Percentiles rank a stretch among this genome's conserved stretches.
phyloP scores from a whole-genome alignment of 805 yeast genomes.

The Saccharomycopsis schoenii region DNA sequence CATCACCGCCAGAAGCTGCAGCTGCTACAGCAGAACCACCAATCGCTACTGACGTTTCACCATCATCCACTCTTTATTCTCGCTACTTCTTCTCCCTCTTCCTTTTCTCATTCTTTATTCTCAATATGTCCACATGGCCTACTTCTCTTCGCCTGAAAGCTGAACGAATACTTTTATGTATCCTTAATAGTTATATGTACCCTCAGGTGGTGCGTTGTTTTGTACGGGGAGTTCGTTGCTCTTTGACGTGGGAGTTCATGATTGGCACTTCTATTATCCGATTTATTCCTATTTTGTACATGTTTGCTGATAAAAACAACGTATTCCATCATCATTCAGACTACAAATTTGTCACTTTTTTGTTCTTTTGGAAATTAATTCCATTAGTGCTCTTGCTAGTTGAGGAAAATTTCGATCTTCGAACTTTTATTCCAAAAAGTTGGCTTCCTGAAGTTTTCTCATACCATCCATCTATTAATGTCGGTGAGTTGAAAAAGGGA shows the following conservation, averaged over 20 bases:
- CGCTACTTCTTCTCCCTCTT: constrained; percentile 45
- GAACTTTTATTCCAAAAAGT: constrained; percentile 72
- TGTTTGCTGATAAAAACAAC: constrained; percentile 38
- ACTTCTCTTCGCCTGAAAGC: constrained; percentile 39
- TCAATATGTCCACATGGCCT: constrained; percentile 59
- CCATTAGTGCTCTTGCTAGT: constrained; percentile 51
- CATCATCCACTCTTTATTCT: constrained; percentile 48
- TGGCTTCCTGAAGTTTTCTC: constrained; percentile 75
- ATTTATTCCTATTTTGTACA: constrained; percentile 53
- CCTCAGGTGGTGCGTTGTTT: constrained; percentile 82
- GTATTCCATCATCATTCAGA: constrained; percentile 66
- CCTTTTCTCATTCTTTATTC: constrained; percentile 44
- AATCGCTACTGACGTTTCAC: constrained; percentile 36
- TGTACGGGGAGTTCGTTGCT: constrained; percentile 53
- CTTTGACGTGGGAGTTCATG: constrained; percentile 70
- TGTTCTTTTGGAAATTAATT: constrained; percentile 45
- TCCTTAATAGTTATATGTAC: constrained; percentile 68
- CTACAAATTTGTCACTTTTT: constrained; percentile 34
- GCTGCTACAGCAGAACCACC: constrained; percentile 21
- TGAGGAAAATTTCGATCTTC: constrained; percentile 65
- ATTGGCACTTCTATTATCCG: constrained; percentile 56
- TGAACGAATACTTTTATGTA: constrained; percentile 44
- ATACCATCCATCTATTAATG: constrained; percentile 60
- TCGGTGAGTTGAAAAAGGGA: constrained; percentile 53
- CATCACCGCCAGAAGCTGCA: constrained; percentile 12